phyloP scores from a whole-genome alignment of 257 asterid species.

The Asclepias syriaca region DNA sequence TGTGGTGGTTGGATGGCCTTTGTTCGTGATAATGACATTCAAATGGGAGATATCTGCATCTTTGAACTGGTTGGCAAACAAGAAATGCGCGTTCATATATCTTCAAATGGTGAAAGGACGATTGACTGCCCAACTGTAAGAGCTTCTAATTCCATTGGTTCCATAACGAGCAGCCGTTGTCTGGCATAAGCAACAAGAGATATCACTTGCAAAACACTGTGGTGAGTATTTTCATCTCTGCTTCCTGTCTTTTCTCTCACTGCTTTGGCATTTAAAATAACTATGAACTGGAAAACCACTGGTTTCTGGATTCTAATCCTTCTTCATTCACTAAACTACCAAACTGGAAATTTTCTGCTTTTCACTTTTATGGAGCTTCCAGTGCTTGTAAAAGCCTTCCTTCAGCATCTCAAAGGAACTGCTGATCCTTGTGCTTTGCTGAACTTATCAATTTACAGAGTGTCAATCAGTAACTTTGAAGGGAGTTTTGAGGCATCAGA shows the following conservation, averaged over 20 bases:
- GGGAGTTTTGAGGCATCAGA: neutral
- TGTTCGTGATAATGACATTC: slow-evolving; percentile 78
- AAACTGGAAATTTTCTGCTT: neutral
- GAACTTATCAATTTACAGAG: neutral
- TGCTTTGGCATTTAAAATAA: neutral
- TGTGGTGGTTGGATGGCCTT: slow-evolving; percentile 99
- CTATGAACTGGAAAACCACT: neutral
- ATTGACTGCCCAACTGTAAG: slow-evolving; percentile 38
- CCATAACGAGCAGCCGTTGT: slow-evolving; percentile 13
- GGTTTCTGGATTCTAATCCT: neutral
- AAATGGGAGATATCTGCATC: slow-evolving; percentile 91
- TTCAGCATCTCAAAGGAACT: neutral
- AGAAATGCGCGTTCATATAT: slow-evolving; percentile 83
- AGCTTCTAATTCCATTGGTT: slow-evolving; percentile 14
- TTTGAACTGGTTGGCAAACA: slow-evolving; percentile 76
- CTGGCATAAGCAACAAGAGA: slow-evolving; percentile 9
- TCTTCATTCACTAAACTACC: neutral
- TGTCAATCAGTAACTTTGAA: neutral
- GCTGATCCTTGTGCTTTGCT: neutral
- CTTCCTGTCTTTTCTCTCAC: neutral
- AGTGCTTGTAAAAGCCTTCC: neutral
- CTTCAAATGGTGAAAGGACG: slow-evolving; percentile 55
- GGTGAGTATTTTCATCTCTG: neutral
- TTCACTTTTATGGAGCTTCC: neutral
- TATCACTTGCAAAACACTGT: neutral